Evolutionary conservation across 768 basidiomycete species (phyloP).

Genomic region (Trametes elegans): DNA sequence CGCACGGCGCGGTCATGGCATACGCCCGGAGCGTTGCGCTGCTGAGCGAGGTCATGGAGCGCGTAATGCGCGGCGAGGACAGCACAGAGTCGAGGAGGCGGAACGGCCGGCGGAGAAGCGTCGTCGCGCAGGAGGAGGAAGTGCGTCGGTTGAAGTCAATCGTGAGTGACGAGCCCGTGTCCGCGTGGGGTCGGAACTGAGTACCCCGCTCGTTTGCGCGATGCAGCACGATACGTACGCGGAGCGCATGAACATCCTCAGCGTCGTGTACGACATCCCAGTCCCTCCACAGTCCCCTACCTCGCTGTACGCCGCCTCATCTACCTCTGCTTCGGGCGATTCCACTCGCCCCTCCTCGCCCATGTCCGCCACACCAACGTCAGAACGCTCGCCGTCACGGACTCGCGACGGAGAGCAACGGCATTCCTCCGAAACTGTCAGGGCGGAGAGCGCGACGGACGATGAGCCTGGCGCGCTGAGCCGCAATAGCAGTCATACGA

Average conservation of each 20-base stretch:
- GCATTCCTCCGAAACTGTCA: conserved; percentile 9
- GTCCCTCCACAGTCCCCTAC: conserved; percentile 66
- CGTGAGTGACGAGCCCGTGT: conserved; percentile 45
- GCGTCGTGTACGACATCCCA: conserved; percentile 85
- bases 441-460: conserved; percentile 9
- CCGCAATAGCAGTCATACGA: conserved; percentile 13
- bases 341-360: conserved; percentile 52
- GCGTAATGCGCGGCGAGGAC: conserved; percentile 84
- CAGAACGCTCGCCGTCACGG: conserved; percentile 33
- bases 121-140: conserved; percentile 91
- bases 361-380: conserved; percentile 48
- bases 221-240: conserved; percentile 90
- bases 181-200: not conserved
- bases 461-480: conserved; percentile 3
- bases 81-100: conserved; percentile 62
- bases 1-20: conserved; percentile 83
- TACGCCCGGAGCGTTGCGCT: conserved; percentile 86
- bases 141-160: conserved; percentile 83
- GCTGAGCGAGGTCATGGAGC: conserved; percentile 89
- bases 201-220: not conserved
- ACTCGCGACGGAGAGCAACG: conserved; percentile 26
- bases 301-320: conserved; percentile 45
- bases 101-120: conserved; percentile 66
- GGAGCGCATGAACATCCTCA: conserved; percentile 90
- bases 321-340: conserved; percentile 44